Percentiles rank a stretch among this genome's conserved stretches.
Evolutionary conservation across 2,329 filamentous ascomycete species (phyloP).

Genomic region (Thelonectria discophora): DNA sequence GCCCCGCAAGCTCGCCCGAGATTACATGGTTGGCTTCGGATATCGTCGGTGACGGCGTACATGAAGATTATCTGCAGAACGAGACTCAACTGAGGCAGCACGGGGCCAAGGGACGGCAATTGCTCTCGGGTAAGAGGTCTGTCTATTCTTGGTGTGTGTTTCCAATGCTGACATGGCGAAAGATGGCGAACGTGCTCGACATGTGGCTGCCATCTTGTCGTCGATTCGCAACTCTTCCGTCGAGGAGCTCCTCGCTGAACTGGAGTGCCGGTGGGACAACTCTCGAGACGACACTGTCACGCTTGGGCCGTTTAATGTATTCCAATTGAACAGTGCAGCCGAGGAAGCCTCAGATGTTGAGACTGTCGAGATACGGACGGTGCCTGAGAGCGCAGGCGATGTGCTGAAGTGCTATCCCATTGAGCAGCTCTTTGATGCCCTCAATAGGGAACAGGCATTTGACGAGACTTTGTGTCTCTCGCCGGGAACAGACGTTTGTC

Average conservation of each 20-base stretch:
- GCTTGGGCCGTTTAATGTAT: conserved; percentile 5
- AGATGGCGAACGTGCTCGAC: conserved; percentile 11
- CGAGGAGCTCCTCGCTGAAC: neutral
- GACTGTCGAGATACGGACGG: neutral
- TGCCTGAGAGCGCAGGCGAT: neutral
- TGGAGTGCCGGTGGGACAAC: neutral
- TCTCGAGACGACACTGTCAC: neutral
- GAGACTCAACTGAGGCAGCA: conserved; percentile 18
- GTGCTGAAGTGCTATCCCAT: neutral
- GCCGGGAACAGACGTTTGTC: neutral
- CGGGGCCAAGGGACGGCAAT: conserved; percentile 9
- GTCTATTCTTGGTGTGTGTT: too few relatives aligned
- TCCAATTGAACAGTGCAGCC: neutral
- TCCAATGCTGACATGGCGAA: neutral
- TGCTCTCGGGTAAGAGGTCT: conserved; percentile 13
- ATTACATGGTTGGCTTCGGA: conserved; percentile 18
- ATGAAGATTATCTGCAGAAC: conserved; percentile 6
- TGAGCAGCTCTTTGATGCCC: neutral
- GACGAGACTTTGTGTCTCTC: neutral
- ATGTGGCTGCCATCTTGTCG: conserved; percentile 4
- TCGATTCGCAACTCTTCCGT: conserved; percentile 1
- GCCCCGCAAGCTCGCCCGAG: conserved; percentile 5
- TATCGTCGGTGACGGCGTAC: conserved; percentile 9
- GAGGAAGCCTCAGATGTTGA: neutral
- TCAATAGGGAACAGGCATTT: neutral